Evolutionary conservation across 345 rosid genomes (phyloP).

Genomic region (Eucalyptus sp.): DNA sequence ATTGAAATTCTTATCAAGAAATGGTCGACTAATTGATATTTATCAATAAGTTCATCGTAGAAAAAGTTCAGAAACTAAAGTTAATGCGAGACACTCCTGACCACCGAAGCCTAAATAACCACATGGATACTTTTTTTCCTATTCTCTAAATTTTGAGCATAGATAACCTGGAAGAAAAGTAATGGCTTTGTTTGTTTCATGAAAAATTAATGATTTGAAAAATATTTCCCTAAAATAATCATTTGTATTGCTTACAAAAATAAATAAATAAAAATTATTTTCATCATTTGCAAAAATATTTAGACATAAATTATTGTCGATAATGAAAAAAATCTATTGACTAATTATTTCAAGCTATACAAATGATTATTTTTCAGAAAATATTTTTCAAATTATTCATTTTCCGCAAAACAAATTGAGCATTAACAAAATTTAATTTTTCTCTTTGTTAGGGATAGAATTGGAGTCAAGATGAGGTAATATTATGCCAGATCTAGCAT

Average conservation of each 20-base stretch:
- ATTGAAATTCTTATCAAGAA: neutral
- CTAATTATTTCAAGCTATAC: no score
- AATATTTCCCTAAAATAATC: no score
- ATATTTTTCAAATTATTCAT: no score
- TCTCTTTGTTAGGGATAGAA: no score
- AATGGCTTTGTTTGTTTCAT: neutral
- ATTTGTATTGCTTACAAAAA: accelerated
- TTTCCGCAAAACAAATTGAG: no score
- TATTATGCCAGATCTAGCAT: neutral
- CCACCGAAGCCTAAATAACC: neutral
- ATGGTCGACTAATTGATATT: neutral
- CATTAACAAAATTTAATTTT: neutral
- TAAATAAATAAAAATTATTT: no score
- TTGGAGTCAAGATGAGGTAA: no score
- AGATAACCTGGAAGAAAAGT: no score
- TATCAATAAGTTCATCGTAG: neutral
- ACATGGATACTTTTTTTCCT: neutral
- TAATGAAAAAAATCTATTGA: no score
- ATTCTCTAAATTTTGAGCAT: neutral
- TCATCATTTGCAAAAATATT: no score
- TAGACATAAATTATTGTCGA: no score
- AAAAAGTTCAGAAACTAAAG: neutral
- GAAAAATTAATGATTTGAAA: neutral
- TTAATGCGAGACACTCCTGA: neutral
- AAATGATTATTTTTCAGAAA: no score